Evolutionary conservation across 768 basidiomycete species (phyloP).

Genomic region (Auricularia sp.): DNA sequence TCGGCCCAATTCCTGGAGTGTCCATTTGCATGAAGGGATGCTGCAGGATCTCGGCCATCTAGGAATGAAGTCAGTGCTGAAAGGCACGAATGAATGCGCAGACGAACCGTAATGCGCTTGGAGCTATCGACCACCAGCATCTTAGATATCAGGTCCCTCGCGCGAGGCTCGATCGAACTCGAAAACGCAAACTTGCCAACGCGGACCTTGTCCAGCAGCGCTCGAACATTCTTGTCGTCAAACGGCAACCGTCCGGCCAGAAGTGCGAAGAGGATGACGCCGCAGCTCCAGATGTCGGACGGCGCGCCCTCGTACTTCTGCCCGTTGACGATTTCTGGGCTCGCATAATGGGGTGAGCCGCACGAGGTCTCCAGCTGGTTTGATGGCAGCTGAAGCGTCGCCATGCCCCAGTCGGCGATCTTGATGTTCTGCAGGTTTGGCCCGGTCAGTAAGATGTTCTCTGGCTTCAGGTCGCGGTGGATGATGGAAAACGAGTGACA

Average conservation of each 20-base stretch:
- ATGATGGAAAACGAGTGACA: slow-evolving; percentile 92
- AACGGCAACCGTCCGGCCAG: slow-evolving; percentile 83
- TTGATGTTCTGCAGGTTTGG: slow-evolving; percentile 58
- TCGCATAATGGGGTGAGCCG: slow-evolving; percentile 91
- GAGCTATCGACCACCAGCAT: slow-evolving; percentile 74
- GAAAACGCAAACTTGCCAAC: slow-evolving; percentile 68
- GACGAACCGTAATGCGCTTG: slow-evolving; percentile 54
- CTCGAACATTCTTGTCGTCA: slow-evolving; percentile 73
- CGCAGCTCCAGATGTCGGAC: slow-evolving; percentile 97
- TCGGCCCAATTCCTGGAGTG: slow-evolving; percentile 31
- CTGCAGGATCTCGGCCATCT: slow-evolving; percentile 61
- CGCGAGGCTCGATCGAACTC: slow-evolving; percentile 50
- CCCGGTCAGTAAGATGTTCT: slow-evolving; percentile 77
- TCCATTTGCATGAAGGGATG: slow-evolving; percentile 62
- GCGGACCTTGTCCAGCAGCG: slow-evolving; percentile 74
- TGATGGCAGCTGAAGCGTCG: slow-evolving; percentile 70
- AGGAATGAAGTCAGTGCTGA: not conserved
- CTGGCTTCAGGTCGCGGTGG: slow-evolving; percentile 90
- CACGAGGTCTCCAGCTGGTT: slow-evolving; percentile 70
- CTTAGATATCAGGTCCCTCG: slow-evolving; percentile 63
- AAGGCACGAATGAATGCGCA: not conserved
- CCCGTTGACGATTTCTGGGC: slow-evolving; percentile 82
- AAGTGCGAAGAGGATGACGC: slow-evolving; percentile 86
- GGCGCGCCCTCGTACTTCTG: slow-evolving; percentile 72
- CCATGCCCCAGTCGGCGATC: slow-evolving; percentile 97